phyloP scores from a whole-genome alignment of 2,329 filamentous ascomycete genomes.

The Aureobasidium sp. region DNA sequence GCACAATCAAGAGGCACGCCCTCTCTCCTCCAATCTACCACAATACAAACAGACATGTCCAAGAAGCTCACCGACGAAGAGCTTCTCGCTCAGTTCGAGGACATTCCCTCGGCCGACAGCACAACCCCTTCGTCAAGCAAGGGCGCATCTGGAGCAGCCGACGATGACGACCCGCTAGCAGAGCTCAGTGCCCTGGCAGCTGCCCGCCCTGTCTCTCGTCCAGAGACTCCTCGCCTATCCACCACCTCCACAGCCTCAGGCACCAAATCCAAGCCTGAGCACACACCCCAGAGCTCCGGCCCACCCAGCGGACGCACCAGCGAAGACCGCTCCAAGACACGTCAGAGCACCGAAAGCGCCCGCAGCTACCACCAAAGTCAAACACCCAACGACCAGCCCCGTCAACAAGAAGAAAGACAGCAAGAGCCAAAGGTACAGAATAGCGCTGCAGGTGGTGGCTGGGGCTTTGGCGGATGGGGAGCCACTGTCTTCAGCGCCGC shows the following conservation, averaged over 20 bases:
- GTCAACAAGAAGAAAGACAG: not conserved
- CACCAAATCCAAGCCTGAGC: slow-evolving; percentile 26
- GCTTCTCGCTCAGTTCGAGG: slow-evolving; percentile 37
- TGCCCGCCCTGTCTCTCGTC: slow-evolving; percentile 60
- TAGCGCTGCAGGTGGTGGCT: slow-evolving; percentile 37
- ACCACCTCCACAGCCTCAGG: slow-evolving; percentile 37
- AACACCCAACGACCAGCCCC: slow-evolving; percentile 42
- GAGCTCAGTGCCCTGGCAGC: slow-evolving; percentile 75
- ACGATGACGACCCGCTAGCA: slow-evolving; percentile 68
- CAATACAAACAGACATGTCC: slow-evolving; percentile 15
- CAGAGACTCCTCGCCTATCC: slow-evolving; percentile 67
- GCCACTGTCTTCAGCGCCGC: slow-evolving; percentile 77
- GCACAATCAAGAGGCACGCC: not conserved
- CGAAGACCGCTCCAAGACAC: slow-evolving; percentile 50
- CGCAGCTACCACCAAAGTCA: slow-evolving; percentile 63
- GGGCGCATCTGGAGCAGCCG: slow-evolving; percentile 17
- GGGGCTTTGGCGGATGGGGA: slow-evolving; percentile 62
- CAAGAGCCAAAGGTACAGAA: slow-evolving; percentile 21
- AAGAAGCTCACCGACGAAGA: slow-evolving; percentile 34
- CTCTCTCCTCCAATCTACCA: not conserved
- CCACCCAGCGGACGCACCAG: slow-evolving; percentile 46
- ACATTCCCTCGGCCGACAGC: slow-evolving; percentile 36
- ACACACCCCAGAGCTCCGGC: slow-evolving; percentile 45
- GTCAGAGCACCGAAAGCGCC: slow-evolving; percentile 69
- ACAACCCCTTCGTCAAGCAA: slow-evolving; percentile 39